phyloP scores from a whole-genome alignment of 2,329 filamentous ascomycete genomes.

The Didymella arachidicola region DNA sequence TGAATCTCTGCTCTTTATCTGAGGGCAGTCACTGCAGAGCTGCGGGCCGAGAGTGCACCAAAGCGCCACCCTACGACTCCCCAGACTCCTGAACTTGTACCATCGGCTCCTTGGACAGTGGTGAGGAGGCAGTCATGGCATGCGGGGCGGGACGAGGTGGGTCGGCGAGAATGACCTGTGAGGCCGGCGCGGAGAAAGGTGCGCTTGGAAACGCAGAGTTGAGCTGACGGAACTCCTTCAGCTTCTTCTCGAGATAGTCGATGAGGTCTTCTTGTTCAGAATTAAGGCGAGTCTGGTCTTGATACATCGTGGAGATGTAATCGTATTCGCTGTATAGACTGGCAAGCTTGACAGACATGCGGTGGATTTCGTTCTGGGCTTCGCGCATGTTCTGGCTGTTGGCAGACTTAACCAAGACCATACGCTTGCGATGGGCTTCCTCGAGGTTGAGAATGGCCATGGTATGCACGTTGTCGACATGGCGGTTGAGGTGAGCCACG shows the following conservation, averaged over 20 bases:
- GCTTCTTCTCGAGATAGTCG: constrained; percentile 38
- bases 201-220: neutral
- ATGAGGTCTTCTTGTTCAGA: constrained; percentile 42
- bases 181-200: constrained; percentile 28
- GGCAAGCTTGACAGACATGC: constrained; percentile 16
- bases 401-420: constrained; percentile 16
- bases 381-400: constrained; percentile 11
- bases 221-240: constrained; percentile 30
- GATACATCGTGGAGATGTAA: constrained; percentile 23
- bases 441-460: constrained; percentile 15
- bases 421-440: constrained; percentile 19
- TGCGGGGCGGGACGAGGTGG: constrained; percentile 20
- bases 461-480: constrained; percentile 11
- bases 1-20: neutral
- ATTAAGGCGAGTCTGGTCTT: constrained; percentile 24
- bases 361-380: constrained; percentile 12
- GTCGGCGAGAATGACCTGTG: constrained; percentile 20
- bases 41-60: too few relatives aligned
- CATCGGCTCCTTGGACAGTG: constrained; percentile 4
- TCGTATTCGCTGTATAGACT: constrained; percentile 25
- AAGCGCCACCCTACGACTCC: constrained; percentile 11
- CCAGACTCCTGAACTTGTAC: constrained; percentile 4
- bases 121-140: neutral
- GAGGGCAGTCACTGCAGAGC: neutral
- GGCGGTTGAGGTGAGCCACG: constrained; percentile 10